phyloP scores from a whole-genome alignment of 139 green algal genomes.

The Choricystis sp. region DNA sequence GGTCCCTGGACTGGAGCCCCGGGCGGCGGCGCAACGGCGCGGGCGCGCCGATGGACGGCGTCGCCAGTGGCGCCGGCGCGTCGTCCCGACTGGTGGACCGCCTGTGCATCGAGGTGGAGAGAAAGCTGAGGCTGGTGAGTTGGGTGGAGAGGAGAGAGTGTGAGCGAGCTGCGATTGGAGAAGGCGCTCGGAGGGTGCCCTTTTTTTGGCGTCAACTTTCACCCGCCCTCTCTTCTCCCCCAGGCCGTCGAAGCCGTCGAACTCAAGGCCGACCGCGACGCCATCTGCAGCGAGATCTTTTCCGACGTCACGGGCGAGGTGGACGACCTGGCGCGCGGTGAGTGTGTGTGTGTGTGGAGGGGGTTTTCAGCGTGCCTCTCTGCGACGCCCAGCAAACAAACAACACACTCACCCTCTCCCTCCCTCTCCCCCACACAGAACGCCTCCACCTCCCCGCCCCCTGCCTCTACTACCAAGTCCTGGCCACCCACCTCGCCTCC shows the following conservation, averaged over 20 bases:
- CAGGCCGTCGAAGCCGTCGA: conserved; percentile 41
- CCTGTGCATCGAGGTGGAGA: conserved; percentile 37
- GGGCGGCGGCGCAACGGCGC: too few relatives aligned
- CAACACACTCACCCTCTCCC: conserved; percentile 1
- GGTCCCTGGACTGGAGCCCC: too few relatives aligned
- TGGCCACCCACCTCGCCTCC: conserved; percentile 43
- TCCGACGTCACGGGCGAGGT: conserved; percentile 54
- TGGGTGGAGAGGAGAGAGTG: too few relatives aligned
- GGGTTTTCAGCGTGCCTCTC: background rate
- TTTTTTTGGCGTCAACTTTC: too few relatives aligned
- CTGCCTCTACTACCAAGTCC: conserved; percentile 38
- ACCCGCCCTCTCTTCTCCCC: too few relatives aligned
- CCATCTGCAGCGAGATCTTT: conserved; percentile 64
- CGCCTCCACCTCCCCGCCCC: background rate
- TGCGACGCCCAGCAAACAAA: background rate
- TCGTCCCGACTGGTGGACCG: conserved; percentile 22
- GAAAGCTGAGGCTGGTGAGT: conserved; percentile 43
- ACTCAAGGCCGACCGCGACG: conserved; percentile 54
- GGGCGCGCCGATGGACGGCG: too few relatives aligned
- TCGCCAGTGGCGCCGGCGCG: too few relatives aligned
- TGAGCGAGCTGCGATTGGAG: too few relatives aligned
- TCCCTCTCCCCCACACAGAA: background rate
- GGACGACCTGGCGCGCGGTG: conserved; percentile 29
- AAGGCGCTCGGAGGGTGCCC: too few relatives aligned
- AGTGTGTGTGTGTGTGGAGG: background rate